These are phyloP conservation scores for Hypomontagnella monticulosa DNA, from an alignment of 495 filamentous ascomycete species.

Conservation along the genomic window DNA sequence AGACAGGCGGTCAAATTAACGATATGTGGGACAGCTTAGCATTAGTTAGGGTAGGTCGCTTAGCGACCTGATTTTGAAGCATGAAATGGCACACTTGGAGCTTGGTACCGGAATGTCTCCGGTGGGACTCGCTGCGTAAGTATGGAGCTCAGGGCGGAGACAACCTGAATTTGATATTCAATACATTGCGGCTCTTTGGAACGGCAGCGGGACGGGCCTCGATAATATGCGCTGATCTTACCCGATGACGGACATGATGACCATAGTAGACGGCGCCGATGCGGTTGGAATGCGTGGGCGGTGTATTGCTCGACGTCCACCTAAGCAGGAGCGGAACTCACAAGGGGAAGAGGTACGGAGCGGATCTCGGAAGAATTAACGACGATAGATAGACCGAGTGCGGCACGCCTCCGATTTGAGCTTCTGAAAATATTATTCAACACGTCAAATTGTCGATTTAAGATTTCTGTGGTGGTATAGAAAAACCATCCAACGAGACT, in stretches of 20 bases:
- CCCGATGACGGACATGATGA: slow-evolving; percentile 6
- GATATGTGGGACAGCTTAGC: too few species aligned
- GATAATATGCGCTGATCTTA: slow-evolving; percentile 22
- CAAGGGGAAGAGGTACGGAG: slow-evolving; percentile 18
- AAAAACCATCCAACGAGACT: background rate
- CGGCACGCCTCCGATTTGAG: slow-evolving; percentile 16
- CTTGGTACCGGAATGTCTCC: slow-evolving; percentile 8
- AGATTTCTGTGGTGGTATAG: background rate
- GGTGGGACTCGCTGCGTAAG: slow-evolving; percentile 11
- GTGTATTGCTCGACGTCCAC: slow-evolving; percentile 14
- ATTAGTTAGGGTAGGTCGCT: too few species aligned
- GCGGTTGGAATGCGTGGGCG: slow-evolving; percentile 17
- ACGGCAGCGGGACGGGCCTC: slow-evolving; percentile 25
- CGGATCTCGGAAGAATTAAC: slow-evolving; percentile 19
- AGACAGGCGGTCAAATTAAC: too few species aligned
- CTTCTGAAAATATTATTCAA: slow-evolving; percentile 2
- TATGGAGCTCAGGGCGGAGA: slow-evolving; percentile 10
- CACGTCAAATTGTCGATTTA: background rate
- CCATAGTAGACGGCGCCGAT: slow-evolving; percentile 18
- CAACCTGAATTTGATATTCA: slow-evolving; percentile 5
- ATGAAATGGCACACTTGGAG: slow-evolving; percentile 1
- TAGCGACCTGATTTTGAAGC: background rate
- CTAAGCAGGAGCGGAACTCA: slow-evolving; percentile 23
- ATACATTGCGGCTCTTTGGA: slow-evolving; percentile 17
- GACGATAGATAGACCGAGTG: slow-evolving; percentile 7